Percentiles rank a stretch among this genome's conserved stretches.
These are phyloP conservation scores for Hypoxylon sp. DNA, from an alignment of 2,329 filamentous ascomycete genomes.

Conservation along the genomic window DNA sequence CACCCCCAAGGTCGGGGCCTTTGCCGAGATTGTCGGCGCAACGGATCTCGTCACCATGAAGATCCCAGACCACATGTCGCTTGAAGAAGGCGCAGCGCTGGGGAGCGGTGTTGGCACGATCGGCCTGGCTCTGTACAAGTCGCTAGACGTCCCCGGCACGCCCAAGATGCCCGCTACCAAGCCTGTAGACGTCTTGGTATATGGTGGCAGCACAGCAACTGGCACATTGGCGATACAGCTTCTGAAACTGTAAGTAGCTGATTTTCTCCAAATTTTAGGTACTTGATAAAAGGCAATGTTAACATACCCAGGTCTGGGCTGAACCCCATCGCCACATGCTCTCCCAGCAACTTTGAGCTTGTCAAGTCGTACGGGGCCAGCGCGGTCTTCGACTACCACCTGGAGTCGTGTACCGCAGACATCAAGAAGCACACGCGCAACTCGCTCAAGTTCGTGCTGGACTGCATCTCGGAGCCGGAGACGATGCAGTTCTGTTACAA, in stretches of 20 bases:
- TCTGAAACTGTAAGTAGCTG: slow-evolving; percentile 24
- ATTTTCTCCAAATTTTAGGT: no score
- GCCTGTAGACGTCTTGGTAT: slow-evolving; percentile 9
- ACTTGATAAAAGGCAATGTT: no score
- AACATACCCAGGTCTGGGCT: slow-evolving; percentile 44
- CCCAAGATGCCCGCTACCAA: slow-evolving; percentile 7
- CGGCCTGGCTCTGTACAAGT: slow-evolving; percentile 26
- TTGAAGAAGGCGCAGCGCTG: slow-evolving; percentile 6
- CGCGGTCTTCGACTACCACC: slow-evolving; percentile 55
- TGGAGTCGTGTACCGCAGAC: slow-evolving; percentile 44
- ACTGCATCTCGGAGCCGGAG: slow-evolving; percentile 51
- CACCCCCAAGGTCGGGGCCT: slow-evolving; percentile 26
- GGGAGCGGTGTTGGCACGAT: slow-evolving; percentile 1
- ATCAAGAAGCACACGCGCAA: slow-evolving; percentile 50
- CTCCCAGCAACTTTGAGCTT: slow-evolving; percentile 52
- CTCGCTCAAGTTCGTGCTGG: slow-evolving; percentile 50
- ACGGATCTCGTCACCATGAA: neutral
- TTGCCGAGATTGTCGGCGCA: slow-evolving; percentile 7
- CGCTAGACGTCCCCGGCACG: slow-evolving; percentile 17
- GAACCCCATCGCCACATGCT: slow-evolving; percentile 54
- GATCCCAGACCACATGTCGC: neutral
- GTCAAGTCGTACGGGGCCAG: slow-evolving; percentile 54
- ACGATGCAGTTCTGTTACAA: slow-evolving; percentile 50
- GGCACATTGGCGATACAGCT: slow-evolving; percentile 24
- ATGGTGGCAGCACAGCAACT: slow-evolving; percentile 17